Evolutionary conservation across 228 moss, liverwort and hornwort genomes (phyloP).

Genomic region (Sphagnum magellanicum): DNA sequence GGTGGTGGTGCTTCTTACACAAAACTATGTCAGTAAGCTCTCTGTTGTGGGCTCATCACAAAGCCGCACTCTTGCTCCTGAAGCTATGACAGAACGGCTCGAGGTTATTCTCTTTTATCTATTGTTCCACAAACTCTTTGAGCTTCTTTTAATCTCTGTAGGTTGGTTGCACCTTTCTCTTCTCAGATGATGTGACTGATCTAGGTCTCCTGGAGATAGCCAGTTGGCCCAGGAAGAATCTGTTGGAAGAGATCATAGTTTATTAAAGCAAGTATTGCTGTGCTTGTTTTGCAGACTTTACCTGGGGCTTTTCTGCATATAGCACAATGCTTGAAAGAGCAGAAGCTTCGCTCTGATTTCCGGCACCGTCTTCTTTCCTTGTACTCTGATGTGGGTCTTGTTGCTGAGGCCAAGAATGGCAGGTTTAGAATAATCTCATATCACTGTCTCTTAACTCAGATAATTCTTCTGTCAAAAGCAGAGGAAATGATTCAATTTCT

Average conservation of each 20-base stretch:
- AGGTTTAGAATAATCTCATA: constrained; percentile 22
- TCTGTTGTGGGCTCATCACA: constrained; percentile 28
- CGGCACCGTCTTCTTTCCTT: constrained; percentile 55
- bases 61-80: constrained; percentile 40
- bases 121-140: too few species aligned
- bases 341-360: constrained; percentile 57
- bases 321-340: constrained; percentile 56
- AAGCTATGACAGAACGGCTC: constrained; percentile 46
- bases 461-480: too few species aligned
- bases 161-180: too few species aligned
- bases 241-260: too few species aligned
- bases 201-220: too few species aligned
- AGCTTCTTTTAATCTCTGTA: too few species aligned
- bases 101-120: constrained; percentile 18
- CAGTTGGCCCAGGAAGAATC: too few species aligned
- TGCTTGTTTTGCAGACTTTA: constrained; percentile 41
- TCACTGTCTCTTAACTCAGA: background rate
- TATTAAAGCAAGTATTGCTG: background rate
- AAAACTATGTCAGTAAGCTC: constrained; percentile 52
- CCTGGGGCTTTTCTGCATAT: constrained; percentile 56
- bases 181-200: too few species aligned
- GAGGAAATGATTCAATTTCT: too few species aligned
- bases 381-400: constrained; percentile 69
- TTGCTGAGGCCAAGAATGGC: constrained; percentile 60
- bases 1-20: constrained; percentile 58